These are phyloP conservation scores for Myriosclerotinia duriaeana DNA, from an alignment of 2,329 filamentous ascomycete genomes.

Conservation along the genomic window DNA sequence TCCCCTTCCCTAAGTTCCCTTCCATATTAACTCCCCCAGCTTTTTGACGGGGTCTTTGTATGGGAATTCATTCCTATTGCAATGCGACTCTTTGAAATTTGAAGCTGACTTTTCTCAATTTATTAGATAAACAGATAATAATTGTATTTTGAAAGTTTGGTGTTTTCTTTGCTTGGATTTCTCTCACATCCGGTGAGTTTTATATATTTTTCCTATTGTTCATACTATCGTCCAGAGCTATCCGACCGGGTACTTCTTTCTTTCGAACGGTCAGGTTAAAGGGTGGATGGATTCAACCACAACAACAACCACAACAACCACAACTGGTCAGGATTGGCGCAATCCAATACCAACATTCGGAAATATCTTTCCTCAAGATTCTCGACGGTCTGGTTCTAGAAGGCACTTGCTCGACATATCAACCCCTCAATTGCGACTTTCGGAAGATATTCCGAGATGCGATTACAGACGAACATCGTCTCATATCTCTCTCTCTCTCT, in stretches of 20 bases:
- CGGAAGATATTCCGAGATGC: background rate
- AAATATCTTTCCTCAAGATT: background rate
- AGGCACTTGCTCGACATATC: background rate
- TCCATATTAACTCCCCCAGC: background rate
- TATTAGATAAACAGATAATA: constrained; percentile 29
- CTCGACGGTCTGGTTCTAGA: background rate
- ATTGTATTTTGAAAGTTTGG: background rate
- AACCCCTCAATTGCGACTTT: background rate
- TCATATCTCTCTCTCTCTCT: background rate
- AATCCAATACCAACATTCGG: background rate
- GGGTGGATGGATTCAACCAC: constrained; percentile 7
- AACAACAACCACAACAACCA: no score
- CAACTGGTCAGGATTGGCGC: constrained; percentile 6
- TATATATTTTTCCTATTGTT: constrained; percentile 9
- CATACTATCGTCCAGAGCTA: background rate
- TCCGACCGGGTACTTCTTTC: constrained; percentile 10
- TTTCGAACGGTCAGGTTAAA: background rate
- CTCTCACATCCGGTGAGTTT: constrained; percentile 23
- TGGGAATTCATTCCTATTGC: background rate
- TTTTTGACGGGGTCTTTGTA: background rate
- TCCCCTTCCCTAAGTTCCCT: background rate
- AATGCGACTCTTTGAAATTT: background rate
- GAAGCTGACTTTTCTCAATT: constrained; percentile 7
- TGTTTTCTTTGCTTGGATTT: background rate
- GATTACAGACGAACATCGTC: background rate